Evolutionary conservation across 2,329 filamentous ascomycete species (phyloP), one percentile per base, ranked within the genome.

Genomic region (Ceratocystis ficicola): DNA sequence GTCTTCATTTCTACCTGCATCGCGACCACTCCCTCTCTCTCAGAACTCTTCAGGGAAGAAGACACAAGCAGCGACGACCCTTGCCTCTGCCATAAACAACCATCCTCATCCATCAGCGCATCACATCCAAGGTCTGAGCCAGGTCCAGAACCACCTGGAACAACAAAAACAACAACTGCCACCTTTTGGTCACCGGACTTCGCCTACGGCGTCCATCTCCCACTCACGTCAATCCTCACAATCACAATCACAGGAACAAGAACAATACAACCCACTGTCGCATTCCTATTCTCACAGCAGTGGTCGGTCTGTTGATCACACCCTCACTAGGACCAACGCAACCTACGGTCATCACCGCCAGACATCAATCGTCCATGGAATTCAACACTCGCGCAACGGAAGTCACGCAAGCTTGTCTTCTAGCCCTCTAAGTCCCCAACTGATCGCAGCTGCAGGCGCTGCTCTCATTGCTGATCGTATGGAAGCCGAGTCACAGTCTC

Each of bases 341-440:
- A 72, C 78, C 28, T 86, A 97, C 79, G 90, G 89, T 68, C 92
- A 99, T 75, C 91, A 97, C 76, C 87, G 94, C 65, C 91, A 99
- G 77, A 95, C 93, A 0, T 97, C 93, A 62, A 96, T 97, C 71
- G 92, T 97, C 66, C 90, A 97, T 84, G 93, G 94, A 72, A 86
- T 95, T 70, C 92, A 96, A 75, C 94, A 99, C 83, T 84, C 84
- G 71, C 81, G 93, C 76, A 95, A 95, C 81, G 88, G 91, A 71
- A 96, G 92, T 77, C 85, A 88, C 72, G 85, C 86, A 69, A 91
- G 89, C 73, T 85, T 88, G 66, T 84, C 87, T 44, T 87, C 87
- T 32, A 95, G 89, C 74, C 93, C 93, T 67, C 80, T 96, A 72
- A 95, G 90, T 75, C 90, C 91, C 65, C 88, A 95, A 75, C 86